Base-by-base conservation (phyloP, 2,329 filamentous ascomycete genomes). In the Harringtonia aguacate region DNA sequence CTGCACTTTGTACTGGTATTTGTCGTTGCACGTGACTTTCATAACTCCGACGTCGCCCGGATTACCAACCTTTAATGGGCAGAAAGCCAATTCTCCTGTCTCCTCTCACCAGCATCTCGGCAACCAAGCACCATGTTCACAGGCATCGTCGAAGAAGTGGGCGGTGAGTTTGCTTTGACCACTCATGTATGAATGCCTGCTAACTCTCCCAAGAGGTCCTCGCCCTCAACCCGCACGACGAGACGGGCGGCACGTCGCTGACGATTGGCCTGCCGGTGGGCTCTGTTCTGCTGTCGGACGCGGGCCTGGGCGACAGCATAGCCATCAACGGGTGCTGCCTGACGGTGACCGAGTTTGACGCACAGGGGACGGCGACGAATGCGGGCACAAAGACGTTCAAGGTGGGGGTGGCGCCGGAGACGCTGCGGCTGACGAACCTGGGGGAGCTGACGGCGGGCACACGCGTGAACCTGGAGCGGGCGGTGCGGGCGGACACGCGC, bases 251-350 rank as follows among this genome's bases (percentile, higher is more conserved):
- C 57, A 95, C 89, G 41, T 92, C 87, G 36, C 73, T 97, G 57
- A 95, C 86, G 52, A 92, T 98, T 63, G 75, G 77, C 52, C 73
- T 89, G 53, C 69, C 72, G 13, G 67, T 75, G 9, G 68, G 68
- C 52, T 81, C 82, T 47, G 69, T 72, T n/a, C 85, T 98, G 47
- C 81, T 98, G 52, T 72, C 69, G 30, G 92, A 95, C 63, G 84
- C 78, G 52, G 80, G 88, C 54, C 71, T 94, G 21, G 92, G 92
- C 52, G 92, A 98, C 71, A 94, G 86, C 60, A 97, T 98, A 62
- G 79, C 82, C 60, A 77, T 98, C 61, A 98, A 98, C 67, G 92
- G 92, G 58, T 89, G 88, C 57, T 98, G 92, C 63, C 78, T 98
- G 42, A 98, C 92, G 13, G 84, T 97, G 45, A 95, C 68, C 21